Evolutionary conservation across 108 stramenopile genomes (phyloP), one percentile per base, ranked within the genome.

Genomic region (Cyclotella choctawhatcheeana): DNA sequence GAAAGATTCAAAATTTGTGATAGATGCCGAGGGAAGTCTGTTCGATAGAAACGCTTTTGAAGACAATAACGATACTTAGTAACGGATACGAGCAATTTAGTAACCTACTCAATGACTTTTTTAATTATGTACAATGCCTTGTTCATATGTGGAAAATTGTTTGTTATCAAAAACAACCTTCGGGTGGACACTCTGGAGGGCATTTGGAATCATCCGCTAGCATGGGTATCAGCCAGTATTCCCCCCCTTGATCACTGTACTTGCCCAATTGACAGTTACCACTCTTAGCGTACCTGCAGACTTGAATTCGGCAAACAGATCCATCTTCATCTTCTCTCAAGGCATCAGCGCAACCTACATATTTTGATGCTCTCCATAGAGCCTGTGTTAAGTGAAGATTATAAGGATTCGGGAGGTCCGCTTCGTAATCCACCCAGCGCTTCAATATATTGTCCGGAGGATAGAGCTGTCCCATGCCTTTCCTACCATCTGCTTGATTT

Each of bases 1-100:
- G 17, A 84, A 84, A 59, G 85, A 85, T 16, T 91, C 89, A 12
- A 81, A 60, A 2, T 93, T 71, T 74, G 55, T 81, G 26, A 45
- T 85, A 18, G 84, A 89, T 59, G 74, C 35, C 2, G 76, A 81
- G 32, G 80, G 80, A 17, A 64, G 59, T 47, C 58, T 79, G 53
- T 79, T 71, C 43, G 24, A 67, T 21, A 64, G 63, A 45, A 35
- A 31, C 12, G 63, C 26, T 20, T 31, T 47, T n/a, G 59, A 37
- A 21, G 2, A 43, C 1, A 60, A 22, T 43, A 30, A 60, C 43
- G 37, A 43, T 24, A 24, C 20, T 60, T 21, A n/a, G n/a, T n/a
- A n/a, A n/a, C n/a, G n/a, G n/a, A n/a, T n/a, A n/a, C n/a, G n/a
- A n/a, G n/a, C n/a, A n/a, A n/a, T n/a, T n/a, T n/a, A n/a, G n/a